Evolutionary conservation across 106 monocot species (phyloP).

Genomic region (Agapanthus africanus): DNA sequence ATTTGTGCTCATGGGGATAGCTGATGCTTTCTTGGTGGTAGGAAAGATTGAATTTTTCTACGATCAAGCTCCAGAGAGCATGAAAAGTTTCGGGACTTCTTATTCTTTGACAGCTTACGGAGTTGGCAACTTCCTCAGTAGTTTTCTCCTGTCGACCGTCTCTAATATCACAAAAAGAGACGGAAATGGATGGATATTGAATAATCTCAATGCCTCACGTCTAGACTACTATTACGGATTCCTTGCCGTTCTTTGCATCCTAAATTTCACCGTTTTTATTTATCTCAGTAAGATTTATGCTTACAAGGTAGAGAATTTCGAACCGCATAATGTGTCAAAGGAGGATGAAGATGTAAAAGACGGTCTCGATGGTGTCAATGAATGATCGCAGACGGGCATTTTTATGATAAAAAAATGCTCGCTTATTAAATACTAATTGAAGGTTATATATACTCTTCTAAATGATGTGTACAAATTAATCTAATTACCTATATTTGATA

Average conservation of each 20-base stretch:
- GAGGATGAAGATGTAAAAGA: not conserved
- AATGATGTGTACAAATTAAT: too few species aligned
- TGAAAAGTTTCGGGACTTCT: slow-evolving; percentile 54
- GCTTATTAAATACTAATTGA: too few species aligned
- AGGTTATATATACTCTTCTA: too few species aligned
- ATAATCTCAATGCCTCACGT: slow-evolving; percentile 63
- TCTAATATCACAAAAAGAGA: slow-evolving; percentile 26
- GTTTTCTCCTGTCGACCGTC: slow-evolving; percentile 43
- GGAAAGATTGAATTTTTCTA: slow-evolving; percentile 46
- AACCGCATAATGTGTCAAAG: not conserved
- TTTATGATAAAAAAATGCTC: too few species aligned
- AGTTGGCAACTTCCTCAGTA: slow-evolving; percentile 69
- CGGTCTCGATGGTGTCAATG: too few species aligned
- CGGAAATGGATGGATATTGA: slow-evolving; percentile 50
- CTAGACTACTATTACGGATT: slow-evolving; percentile 69
- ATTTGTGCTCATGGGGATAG: slow-evolving; percentile 16
- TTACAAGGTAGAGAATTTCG: slow-evolving; percentile 6
- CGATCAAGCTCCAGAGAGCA: slow-evolving; percentile 45
- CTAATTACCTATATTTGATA: too few species aligned
- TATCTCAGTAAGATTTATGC: not conserved
- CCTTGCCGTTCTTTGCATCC: slow-evolving; percentile 33
- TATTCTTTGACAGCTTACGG: slow-evolving; percentile 44
- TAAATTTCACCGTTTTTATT: slow-evolving; percentile 47
- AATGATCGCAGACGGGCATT: too few species aligned
- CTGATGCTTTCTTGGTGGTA: slow-evolving; percentile 14